Percentiles rank a stretch among this genome's conserved stretches.
These are phyloP conservation scores for Eragrostis nindensis DNA, from an alignment of 176 grass and related monocot genomes.

Conservation along the genomic window DNA sequence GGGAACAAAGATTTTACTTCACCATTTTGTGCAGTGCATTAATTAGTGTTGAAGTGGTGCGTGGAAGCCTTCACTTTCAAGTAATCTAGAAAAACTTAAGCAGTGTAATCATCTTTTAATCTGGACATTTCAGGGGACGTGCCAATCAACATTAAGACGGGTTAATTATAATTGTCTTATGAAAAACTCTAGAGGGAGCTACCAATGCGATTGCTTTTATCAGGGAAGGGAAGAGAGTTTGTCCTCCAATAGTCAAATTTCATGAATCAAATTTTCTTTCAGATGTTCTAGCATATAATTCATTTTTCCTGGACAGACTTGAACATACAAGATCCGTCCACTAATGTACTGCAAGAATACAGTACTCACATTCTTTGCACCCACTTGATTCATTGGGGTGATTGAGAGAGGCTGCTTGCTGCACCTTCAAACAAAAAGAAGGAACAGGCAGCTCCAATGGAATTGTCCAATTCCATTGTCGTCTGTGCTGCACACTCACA, in stretches of 20 bases:
- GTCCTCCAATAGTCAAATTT: neutral
- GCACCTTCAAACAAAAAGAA: slow-evolving; percentile 65
- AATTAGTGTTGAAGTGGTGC: slow-evolving; percentile 5
- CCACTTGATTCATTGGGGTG: slow-evolving; percentile 41
- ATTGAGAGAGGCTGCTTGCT: slow-evolving; percentile 39
- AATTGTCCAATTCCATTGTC: slow-evolving; percentile 57
- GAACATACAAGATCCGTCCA: slow-evolving; percentile 1
- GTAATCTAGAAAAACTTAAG: neutral
- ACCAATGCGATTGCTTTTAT: neutral
- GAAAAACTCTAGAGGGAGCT: slow-evolving; percentile 5
- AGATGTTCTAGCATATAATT: slow-evolving; percentile 20
- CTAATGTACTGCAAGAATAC: slow-evolving; percentile 9
- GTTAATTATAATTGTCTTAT: slow-evolving; percentile 16
- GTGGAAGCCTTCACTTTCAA: neutral
- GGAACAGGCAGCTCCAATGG: slow-evolving; percentile 56
- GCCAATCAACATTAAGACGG: neutral
- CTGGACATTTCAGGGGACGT: neutral
- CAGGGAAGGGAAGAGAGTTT: neutral
- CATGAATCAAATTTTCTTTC: slow-evolving; percentile 29
- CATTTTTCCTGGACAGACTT: neutral
- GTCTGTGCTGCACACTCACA: slow-evolving; percentile 44
- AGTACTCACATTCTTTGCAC: slow-evolving; percentile 27
- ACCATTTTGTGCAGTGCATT: neutral
- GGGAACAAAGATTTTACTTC: neutral
- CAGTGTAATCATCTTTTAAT: neutral